Conservation (phyloP, 75 land plant species). For the Picea glauca region DNA sequence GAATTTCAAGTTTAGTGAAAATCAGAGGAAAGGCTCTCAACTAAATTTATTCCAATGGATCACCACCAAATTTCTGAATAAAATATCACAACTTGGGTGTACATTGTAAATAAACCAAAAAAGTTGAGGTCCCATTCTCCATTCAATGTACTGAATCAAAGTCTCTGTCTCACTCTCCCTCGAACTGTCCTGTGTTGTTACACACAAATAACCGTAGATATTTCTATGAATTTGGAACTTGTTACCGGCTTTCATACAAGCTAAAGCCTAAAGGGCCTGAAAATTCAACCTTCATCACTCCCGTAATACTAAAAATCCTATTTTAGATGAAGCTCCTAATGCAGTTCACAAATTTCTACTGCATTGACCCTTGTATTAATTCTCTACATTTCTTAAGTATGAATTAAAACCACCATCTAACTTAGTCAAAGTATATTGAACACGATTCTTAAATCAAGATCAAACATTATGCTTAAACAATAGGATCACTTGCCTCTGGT, state of each 20-base stretch:
- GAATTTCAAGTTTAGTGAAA: neutral
- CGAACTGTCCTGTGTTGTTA: too few species aligned
- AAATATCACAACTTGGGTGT: neutral
- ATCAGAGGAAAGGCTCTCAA: neutral
- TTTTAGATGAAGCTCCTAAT: neutral
- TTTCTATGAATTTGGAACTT: neutral
- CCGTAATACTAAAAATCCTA: too few species aligned
- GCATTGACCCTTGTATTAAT: neutral
- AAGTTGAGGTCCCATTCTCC: too few species aligned
- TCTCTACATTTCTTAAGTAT: neutral
- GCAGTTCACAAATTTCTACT: neutral
- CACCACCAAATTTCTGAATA: too few species aligned
- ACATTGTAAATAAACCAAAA: neutral
- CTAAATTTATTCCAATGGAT: neutral
- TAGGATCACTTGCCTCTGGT: slow-evolving; percentile 72
- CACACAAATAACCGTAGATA: neutral
- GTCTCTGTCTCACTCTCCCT: too few species aligned
- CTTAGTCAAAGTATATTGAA: neutral
- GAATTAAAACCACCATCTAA: neutral
- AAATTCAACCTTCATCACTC: neutral
- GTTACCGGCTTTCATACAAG: neutral
- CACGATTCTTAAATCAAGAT: neutral
- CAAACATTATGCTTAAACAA: neutral
- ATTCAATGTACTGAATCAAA: neutral
- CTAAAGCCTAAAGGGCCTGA: neutral